These are phyloP conservation scores for Aeschynomene evenia DNA, from an alignment of 306 rosid genomes.

Conservation along the genomic window DNA sequence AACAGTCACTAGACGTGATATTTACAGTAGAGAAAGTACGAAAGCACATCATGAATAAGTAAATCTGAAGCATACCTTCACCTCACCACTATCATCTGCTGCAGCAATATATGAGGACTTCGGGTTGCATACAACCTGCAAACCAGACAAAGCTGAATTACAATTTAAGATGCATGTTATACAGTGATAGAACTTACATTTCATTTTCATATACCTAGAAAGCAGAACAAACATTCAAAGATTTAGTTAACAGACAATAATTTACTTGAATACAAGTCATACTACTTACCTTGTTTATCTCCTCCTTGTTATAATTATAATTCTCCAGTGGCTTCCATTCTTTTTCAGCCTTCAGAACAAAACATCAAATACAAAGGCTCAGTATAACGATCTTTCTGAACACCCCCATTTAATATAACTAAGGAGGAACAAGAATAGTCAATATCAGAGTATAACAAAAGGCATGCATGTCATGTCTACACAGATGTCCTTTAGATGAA, in stretches of 20 bases:
- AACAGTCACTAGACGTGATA: conserved; percentile 1
- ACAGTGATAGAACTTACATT: background rate
- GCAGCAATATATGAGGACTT: conserved; percentile 89
- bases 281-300: conserved; percentile 81
- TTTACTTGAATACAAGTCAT: conserved; percentile 18
- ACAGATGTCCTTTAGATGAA: conserved; percentile 6
- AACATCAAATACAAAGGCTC: conserved; percentile 30
- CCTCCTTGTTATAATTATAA: conserved; percentile 78
- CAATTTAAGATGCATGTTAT: background rate
- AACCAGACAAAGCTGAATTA: conserved; percentile 13
- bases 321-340: conserved; percentile 67
- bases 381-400: conserved; percentile 24
- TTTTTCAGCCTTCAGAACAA: conserved; percentile 49
- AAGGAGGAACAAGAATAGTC: conserved; percentile 13
- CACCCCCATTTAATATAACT: background rate
- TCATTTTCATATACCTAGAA: conserved; percentile 13
- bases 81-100: conserved; percentile 89
- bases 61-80: conserved; percentile 60
- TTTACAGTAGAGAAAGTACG: background rate
- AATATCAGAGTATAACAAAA: background rate
- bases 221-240: conserved; percentile 23
- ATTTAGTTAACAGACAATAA: conserved; percentile 14
- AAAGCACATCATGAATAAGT: conserved; percentile 1
- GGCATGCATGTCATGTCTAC: background rate
- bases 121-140: conserved; percentile 76